Base-by-base conservation (phyloP, 1,284 basidiomycete species). In the Pulveroboletus ridleyi region DNA sequence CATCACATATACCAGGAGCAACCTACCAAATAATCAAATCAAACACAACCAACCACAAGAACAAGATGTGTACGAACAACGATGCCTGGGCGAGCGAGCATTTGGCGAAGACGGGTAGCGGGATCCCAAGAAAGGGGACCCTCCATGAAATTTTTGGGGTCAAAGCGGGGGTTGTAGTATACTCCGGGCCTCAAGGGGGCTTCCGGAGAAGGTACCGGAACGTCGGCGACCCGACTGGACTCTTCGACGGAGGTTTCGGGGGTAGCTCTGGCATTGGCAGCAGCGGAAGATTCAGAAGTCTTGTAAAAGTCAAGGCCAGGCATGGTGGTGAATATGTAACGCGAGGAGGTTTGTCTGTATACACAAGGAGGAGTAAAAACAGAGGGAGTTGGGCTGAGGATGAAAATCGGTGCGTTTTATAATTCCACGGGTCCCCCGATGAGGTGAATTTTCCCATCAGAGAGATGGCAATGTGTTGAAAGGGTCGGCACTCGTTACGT, bases 1-100 rank as follows among this genome's bases (percentile, higher is more conserved):
- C 91, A 68, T 94, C 92, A 70, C 90, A 94, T 54, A 94, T 91
- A 62, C 92, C 92, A 10, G 91, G 91, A 3, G 90, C 90, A 70
- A 90, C 78, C 89, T 89, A 52, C 8, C 10, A 23, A 61, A 8
- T 18, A 33, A 50, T 59, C 53, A 60, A 60, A 29, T 25, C 7
- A 41, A 56, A 52, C 22, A 20, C 8, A 2, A 9, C 22, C 29
- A 10, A 3, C 1, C 18, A 8, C 6, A 7, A 33, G 44, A 41
- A 20, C 25, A 13, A 22, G 1, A 47, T 15, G 0, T 56, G 3
- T 57, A 80, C 87, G 65, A 80, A 91, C 90, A 49, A 92, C 87
- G 62, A 92, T 92, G 44, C 90, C 90, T 13, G 90, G 90, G 54
- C 90, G 82, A 13, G 89, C 89, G 39, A 92, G 85, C 86, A 92